Evolutionary conservation across 805 yeast genomes (phyloP).

Genomic region (Nakazawaea anatomiae): DNA sequence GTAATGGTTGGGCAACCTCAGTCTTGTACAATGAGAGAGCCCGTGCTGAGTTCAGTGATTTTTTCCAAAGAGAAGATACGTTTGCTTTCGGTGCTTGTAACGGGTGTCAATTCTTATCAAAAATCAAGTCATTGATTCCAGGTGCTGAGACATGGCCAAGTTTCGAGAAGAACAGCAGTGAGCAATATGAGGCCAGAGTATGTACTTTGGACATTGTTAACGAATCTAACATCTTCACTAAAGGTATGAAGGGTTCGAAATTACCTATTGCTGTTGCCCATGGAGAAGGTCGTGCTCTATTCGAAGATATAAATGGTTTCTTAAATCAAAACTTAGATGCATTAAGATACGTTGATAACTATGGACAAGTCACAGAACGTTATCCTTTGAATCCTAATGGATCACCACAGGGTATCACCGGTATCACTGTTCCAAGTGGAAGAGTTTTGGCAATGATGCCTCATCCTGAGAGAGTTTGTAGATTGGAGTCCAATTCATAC

Average conservation of each 20-base stretch:
- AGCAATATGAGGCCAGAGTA: slow-evolving; percentile 95
- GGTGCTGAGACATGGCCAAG: slow-evolving; percentile 96
- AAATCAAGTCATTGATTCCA: slow-evolving; percentile 81
- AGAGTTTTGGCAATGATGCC: slow-evolving; percentile 99
- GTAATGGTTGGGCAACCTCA: slow-evolving; percentile 98
- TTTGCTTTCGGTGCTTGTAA: slow-evolving; percentile 98
- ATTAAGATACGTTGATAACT: slow-evolving; percentile 84
- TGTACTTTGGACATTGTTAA: slow-evolving; percentile 73
- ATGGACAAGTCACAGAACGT: slow-evolving; percentile 73
- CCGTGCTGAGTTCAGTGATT: slow-evolving; percentile 66
- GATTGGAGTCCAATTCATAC: slow-evolving; percentile 88
- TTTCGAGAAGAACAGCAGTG: slow-evolving; percentile 84
- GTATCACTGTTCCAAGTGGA: slow-evolving; percentile 84
- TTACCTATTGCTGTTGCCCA: slow-evolving; percentile 98
- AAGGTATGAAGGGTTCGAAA: slow-evolving; percentile 88
- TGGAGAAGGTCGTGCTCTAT: slow-evolving; percentile 93
- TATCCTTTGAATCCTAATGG: slow-evolving; percentile 98
- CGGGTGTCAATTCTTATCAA: slow-evolving; percentile 94
- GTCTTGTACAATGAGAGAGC: slow-evolving; percentile 79
- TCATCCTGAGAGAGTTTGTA: slow-evolving; percentile 92
- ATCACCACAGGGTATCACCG: slow-evolving; percentile 88
- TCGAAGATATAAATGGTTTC: slow-evolving; percentile 47
- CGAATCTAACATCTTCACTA: slow-evolving; percentile 65
- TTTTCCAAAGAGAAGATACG: slow-evolving; percentile 87
- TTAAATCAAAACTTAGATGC: slow-evolving; percentile 49